Base-by-base conservation (phyloP, 2,329 filamentous ascomycete species). In the Myrmaecium sp. region DNA sequence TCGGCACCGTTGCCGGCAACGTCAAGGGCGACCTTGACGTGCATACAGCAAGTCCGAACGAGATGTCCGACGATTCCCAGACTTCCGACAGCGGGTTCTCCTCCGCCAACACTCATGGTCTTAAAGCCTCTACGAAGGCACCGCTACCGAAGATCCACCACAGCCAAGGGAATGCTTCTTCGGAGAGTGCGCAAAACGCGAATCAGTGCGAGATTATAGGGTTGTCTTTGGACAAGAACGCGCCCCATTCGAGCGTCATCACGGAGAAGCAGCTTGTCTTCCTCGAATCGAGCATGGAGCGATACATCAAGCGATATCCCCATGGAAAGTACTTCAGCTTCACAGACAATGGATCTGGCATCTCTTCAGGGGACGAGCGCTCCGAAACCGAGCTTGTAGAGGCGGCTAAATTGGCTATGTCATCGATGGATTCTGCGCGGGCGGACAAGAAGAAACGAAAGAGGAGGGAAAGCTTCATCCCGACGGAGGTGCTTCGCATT, bases 281-380 rank as follows among this genome's bases (percentile, higher is more conserved):
- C 21, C 42, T 37, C 5, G 46, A 49, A 30, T 33, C 42, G 14
- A 40, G 36, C 14, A 44, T 50, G 44, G 42, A 46, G 26, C 40
- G 44, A 16, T 47, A 48, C 28, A 46, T 50, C 16, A 38, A 38
- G 13, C 36, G 39, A 3, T 49, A 45, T 32, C 46, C 46, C 1
- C 37, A 41, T 20, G 45, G 45, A 8, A 49, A 49, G 26, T 49
- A 46, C 30, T 49, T 49, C 37, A 47, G 42, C 24, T 47, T 46
- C 26, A 45, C 41, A 12, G 43, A 46, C 24, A 39, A 47, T 24
- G 46, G 46, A 5, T 25, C 29, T 16, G 46, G 47, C 7, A 43
- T 31, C 25, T 31, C 29, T 20, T 46, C 41, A 13, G n/a, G n/a
- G n/a, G 41, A 46, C 18, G 40, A 37, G 14, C 29, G 36, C 7